Conservation (phyloP, 768 basidiomycete genomes). For the Trametes meyenii region DNA sequence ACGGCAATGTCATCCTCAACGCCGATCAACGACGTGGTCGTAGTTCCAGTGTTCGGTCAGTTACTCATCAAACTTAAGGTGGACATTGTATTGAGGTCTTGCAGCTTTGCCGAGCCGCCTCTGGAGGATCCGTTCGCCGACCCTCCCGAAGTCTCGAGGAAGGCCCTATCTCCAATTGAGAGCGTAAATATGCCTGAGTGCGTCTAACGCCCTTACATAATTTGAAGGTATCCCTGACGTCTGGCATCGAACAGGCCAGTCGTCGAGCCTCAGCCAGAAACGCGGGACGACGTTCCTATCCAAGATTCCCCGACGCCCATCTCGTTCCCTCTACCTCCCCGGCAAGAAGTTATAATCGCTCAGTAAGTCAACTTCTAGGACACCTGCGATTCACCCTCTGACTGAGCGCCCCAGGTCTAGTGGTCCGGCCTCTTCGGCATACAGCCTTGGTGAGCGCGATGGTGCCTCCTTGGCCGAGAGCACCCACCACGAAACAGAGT, state of each 20-base stretch:
- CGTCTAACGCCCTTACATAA: conserved; percentile 5
- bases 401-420: conserved; percentile 17
- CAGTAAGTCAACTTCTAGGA: conserved; percentile 24
- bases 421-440: conserved; percentile 19
- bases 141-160: conserved; percentile 20
- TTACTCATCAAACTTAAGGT: neutral
- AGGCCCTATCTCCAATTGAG: conserved; percentile 32
- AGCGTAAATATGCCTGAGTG: conserved; percentile 39
- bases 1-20: conserved; percentile 25
- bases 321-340: conserved; percentile 47
- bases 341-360: conserved; percentile 44
- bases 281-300: neutral
- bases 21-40: conserved; percentile 29
- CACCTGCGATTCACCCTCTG: neutral
- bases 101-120: conserved; percentile 21
- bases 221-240: neutral
- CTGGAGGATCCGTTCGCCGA: conserved; percentile 34
- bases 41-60: conserved; percentile 33
- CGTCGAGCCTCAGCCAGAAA: neutral
- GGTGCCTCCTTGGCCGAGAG: conserved; percentile 9
- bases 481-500: conserved; percentile 26
- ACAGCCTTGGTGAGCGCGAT: conserved; percentile 25
- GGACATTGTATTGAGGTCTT: neutral
- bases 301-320: conserved; percentile 32
- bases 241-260: neutral